Evolutionary conservation across 257 asterid species (phyloP), one percentile per base, ranked within the genome.

Genomic region (Nicotiana obtusifolia): DNA sequence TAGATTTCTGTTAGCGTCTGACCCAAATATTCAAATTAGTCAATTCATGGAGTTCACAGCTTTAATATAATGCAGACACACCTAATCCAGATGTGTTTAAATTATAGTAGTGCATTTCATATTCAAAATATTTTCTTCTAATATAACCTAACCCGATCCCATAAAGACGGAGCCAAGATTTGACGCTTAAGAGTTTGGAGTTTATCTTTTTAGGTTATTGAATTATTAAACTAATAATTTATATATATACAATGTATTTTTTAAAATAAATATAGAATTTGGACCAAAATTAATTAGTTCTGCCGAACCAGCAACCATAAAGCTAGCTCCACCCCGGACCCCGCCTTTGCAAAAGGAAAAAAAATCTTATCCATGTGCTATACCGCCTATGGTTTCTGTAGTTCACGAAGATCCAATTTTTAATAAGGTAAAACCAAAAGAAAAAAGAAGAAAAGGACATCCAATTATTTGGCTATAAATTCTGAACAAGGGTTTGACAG

Each of bases 261-360:
- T 37, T 1, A 37, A 37, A 37, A 7, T 6, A 37, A 37, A 37
- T 1, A 0, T 0, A 37, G 2, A 37, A 0, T 37, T 37, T 7
- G 0, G 3, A 41, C 47, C 47, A 8, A 41, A 41, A 0, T 0
- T 41, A 41, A 0, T 1, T 0, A 0, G 0, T 41, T 41, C 11
- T 0, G 47, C 0, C 9, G 0, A 8, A 41, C 11, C 0, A 3
- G 44, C 44, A 37, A 7, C 11, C 3, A 2, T 3, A 41, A 41
- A 0, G 3, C 10, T 2, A 8, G 11, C 0, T 41, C 11, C 10
- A 10, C 47, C 47, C 10, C 47, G 3, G 11, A 41, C 67, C 67
- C 68, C 68, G 24, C 35, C 19, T 44, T 0, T 64, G 1, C 20
- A 7, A 64, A 64, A 5, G 30, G 15, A 13, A 26, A 26, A 11